phyloP scores from a whole-genome alignment of 1,139 yeast genomes.

The Magnusiomyces tetraspermus region DNA sequence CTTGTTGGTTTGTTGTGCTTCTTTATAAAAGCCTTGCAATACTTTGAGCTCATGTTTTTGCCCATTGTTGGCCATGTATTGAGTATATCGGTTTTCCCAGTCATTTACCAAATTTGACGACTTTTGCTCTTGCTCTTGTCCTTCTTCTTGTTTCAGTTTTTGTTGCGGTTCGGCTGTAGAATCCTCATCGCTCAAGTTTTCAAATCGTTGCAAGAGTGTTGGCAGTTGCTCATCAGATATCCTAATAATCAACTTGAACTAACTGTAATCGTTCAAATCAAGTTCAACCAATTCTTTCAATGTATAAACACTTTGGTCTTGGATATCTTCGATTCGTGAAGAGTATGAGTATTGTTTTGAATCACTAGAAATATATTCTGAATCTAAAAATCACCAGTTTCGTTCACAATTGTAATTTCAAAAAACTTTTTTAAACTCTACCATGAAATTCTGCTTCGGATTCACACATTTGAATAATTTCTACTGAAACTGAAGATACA shows the following conservation, averaged over 20 bases:
- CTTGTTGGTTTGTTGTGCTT: background rate
- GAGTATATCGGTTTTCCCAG: slow-evolving; percentile 33
- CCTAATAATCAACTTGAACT: slow-evolving; percentile 8
- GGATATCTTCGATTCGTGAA: slow-evolving; percentile 1
- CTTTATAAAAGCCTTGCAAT: background rate
- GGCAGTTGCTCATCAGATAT: slow-evolving; percentile 47
- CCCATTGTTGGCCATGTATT: slow-evolving; percentile 33
- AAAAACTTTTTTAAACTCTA: background rate
- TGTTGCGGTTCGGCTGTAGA: slow-evolving; percentile 21
- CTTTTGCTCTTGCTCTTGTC: slow-evolving; percentile 19
- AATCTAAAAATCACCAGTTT: background rate
- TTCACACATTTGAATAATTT: background rate
- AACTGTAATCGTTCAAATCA: background rate
- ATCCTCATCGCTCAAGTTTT: background rate
- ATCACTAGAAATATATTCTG: slow-evolving; percentile 5
- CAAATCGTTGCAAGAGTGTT: slow-evolving; percentile 6
- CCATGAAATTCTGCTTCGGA: background rate
- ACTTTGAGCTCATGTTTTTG: slow-evolving; percentile 27
- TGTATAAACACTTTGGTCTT: background rate
- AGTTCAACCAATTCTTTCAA: slow-evolving; percentile 2
- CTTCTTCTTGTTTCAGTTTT: background rate
- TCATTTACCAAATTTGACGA: slow-evolving; percentile 2
- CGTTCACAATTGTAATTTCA: background rate
- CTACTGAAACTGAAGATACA: background rate
- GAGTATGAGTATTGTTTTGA: slow-evolving; percentile 5